A percentile compares a stretch with the other conserved stretches of the same genome.
Evolutionary conservation across 169 alveolate species (phyloP).

Genomic region (Cryptosporidium ubiquitum): DNA sequence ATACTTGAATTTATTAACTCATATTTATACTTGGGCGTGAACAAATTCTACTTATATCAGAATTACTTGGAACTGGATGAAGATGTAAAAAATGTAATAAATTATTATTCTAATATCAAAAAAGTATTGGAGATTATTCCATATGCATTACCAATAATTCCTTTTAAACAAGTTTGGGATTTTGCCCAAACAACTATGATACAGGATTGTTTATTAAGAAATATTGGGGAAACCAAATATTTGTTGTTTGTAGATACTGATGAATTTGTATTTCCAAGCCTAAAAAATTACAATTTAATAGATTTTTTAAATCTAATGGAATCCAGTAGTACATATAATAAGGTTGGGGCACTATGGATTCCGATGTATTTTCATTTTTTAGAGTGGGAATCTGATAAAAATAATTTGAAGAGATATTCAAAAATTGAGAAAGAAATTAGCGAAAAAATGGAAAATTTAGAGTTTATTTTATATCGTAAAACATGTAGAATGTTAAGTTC

Average conservation of each 20-base stretch:
- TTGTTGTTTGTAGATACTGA: conserved; percentile 60
- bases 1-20: conserved; percentile 45
- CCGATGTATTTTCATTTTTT: conserved; percentile 70
- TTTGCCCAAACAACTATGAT: conserved; percentile 63
- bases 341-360: conserved; percentile 68
- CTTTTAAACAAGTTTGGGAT: conserved; percentile 73
- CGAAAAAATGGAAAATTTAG: not conserved
- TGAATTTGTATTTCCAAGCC: conserved; percentile 55
- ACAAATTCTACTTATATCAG: conserved; percentile 18
- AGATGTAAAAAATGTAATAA: conserved; percentile 20
- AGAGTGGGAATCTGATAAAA: conserved; percentile 44
- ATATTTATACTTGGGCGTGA: conserved; percentile 17
- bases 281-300: not conserved
- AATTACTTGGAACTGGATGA: conserved; percentile 33
- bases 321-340: not conserved
- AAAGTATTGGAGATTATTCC: conserved; percentile 32
- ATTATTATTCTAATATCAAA: conserved; percentile 14
- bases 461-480: conserved; percentile 26
- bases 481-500: conserved; percentile 56
- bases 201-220: conserved; percentile 65
- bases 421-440: not conserved
- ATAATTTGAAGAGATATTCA: conserved; percentile 14
- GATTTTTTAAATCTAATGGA: conserved; percentile 4
- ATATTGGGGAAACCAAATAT: conserved; percentile 16
- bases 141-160: conserved; percentile 31